Conservation (phyloP, 345 rosid genomes). For the Lepidium aucheri region DNA sequence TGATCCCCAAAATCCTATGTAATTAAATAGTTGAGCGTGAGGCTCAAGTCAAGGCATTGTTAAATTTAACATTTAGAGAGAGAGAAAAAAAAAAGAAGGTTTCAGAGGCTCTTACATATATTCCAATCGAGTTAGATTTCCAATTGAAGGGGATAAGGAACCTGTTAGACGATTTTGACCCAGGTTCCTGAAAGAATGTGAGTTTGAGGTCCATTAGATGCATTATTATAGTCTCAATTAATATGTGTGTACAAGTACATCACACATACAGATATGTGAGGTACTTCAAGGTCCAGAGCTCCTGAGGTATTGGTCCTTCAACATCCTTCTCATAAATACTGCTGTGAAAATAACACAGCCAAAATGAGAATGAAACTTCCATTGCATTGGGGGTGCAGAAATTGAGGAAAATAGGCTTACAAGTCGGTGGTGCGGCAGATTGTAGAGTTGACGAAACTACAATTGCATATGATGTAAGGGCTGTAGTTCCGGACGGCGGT, state of each 20-base stretch:
- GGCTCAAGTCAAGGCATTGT: background rate
- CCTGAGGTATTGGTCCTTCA: slow-evolving; percentile 22
- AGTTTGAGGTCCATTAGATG: background rate
- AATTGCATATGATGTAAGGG: no score
- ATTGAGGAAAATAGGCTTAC: no score
- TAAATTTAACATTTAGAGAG: background rate
- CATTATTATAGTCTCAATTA: background rate
- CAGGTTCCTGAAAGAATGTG: slow-evolving; percentile 20
- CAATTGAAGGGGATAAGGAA: slow-evolving; percentile 24
- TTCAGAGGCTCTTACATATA: slow-evolving; percentile 33
- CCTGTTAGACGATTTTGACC: slow-evolving; percentile 23
- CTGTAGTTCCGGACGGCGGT: no score
- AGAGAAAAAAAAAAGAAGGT: no score
- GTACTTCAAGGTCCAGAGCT: slow-evolving; percentile 30
- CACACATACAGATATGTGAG: slow-evolving; percentile 24
- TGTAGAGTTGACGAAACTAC: no score
- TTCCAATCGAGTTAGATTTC: slow-evolving; percentile 32
- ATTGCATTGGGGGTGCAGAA: no score
- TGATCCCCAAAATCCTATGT: slow-evolving; percentile 40
- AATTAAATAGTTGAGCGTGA: background rate
- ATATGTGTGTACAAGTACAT: no score
- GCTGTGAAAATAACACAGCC: background rate
- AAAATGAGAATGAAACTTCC: background rate
- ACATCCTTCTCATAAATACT: slow-evolving; percentile 10
- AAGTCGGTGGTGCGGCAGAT: no score